Percentiles rank a stretch among this genome's conserved stretches.
phyloP scores from a whole-genome alignment of 2,329 filamentous ascomycete species.

The Dendryphion nanum region DNA sequence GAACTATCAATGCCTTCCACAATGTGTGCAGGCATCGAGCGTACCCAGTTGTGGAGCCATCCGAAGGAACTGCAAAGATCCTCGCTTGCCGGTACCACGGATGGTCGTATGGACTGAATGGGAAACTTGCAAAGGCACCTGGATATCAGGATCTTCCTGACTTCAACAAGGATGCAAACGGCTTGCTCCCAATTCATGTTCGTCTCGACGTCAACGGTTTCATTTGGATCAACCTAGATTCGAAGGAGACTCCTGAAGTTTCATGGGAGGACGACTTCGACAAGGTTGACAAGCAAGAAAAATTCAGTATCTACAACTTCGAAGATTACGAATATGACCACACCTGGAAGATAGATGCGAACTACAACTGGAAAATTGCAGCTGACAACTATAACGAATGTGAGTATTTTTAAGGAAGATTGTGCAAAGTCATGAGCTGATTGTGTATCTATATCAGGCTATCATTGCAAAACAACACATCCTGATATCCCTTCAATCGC shows the following conservation, averaged over 20 bases:
- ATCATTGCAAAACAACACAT: conserved; percentile 61
- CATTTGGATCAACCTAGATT: conserved; percentile 39
- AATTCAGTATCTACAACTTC: conserved; percentile 33
- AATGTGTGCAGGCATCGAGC: conserved; percentile 49
- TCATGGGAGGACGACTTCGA: conserved; percentile 31
- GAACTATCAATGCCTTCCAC: conserved; percentile 43
- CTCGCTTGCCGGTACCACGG: conserved; percentile 49
- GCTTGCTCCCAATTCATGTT: conserved; percentile 35
- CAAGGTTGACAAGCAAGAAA: conserved; percentile 31
- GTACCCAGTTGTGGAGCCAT: conserved; percentile 42
- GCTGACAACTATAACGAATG: conserved; percentile 66
- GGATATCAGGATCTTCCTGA: conserved; percentile 40
- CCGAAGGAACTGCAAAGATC: conserved; percentile 38
- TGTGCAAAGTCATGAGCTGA: no score
- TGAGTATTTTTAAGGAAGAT: no score
- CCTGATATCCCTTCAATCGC: conserved; percentile 58
- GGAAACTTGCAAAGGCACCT: conserved; percentile 45
- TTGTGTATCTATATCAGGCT: no score
- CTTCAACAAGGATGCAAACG: conserved; percentile 42
- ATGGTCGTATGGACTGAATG: conserved; percentile 47
- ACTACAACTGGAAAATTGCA: conserved; percentile 36
- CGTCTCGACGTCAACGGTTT: conserved; percentile 33
- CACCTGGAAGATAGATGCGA: conserved; percentile 30
- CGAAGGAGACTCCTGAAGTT: conserved; percentile 28
- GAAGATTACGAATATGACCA: conserved; percentile 49